Base-by-base conservation (phyloP, 306 rosid species). In the Luffa acutangula region DNA sequence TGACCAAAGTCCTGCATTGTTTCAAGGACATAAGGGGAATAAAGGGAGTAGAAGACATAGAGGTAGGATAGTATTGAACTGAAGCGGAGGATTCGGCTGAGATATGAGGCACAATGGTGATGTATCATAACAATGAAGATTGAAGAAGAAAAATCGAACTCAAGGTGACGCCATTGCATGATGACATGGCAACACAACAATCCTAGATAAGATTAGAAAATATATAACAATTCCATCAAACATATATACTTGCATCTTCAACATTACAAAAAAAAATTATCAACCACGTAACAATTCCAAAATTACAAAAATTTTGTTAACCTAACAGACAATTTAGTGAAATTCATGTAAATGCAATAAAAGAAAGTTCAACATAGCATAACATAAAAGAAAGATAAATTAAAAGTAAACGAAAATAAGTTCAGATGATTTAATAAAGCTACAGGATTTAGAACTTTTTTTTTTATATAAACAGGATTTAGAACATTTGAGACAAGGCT, bases 241-340 rank as follows among this genome's bases (percentile, higher is more conserved):
- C 57, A 53, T 15, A 53, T 18, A 53, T 53, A 53, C 58, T 53
- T 53, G 20, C 58, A 53, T 18, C 58, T 53, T 53, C 58, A 17
- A 15, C 15, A 18, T 53, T 53, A 0, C 20, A 53, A 51, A 25
- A 25, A 25, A 25, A 25, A 25, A 25, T 25, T 25, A 25, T 25
- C 31, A 25, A 25, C 31, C 31, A 48, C 11, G 92, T 37, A 96
- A 93, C 84, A 7, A 53, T 91, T 96, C 86, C 97, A 93, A 76
- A 83, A 84, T 86, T 90, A 25, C 31, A 25, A 25, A 25, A 25
- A 25, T 25, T 25, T 25, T 25, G 31, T 25, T 25, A 25, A 25
- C 31, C 31, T 25, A 25, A 25, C 31, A 25, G 31, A 25, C 31
- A 25, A 25, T 25, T 25, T 25, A 25, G 31, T 25, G 31, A 25